phyloP scores from a whole-genome alignment of 2,329 filamentous ascomycete genomes.

The Cephalotrichum gorgonifer region DNA sequence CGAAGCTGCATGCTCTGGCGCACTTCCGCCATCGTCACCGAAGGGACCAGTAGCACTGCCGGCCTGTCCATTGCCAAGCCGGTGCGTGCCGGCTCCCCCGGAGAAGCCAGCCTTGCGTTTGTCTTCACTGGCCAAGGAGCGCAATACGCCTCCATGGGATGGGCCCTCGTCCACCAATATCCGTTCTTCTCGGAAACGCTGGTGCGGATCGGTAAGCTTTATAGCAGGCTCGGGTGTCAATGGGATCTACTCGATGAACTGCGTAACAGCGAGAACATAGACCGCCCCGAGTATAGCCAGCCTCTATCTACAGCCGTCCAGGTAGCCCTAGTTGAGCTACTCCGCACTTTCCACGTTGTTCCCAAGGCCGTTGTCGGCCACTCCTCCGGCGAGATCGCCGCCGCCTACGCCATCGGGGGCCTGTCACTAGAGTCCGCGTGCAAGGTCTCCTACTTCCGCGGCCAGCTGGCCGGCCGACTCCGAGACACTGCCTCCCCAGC shows the following conservation, averaged over 20 bases:
- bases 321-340: slow-evolving; percentile 25
- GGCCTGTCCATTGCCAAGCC: background rate
- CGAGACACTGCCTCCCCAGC: background rate
- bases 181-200: slow-evolving; percentile 11
- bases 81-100: background rate
- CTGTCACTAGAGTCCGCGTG: slow-evolving; percentile 16
- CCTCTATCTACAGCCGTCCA: slow-evolving; percentile 32
- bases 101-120: background rate
- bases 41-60: background rate
- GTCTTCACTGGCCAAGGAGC: slow-evolving; percentile 3
- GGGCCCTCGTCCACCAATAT: slow-evolving; percentile 3
- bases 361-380: slow-evolving; percentile 22
- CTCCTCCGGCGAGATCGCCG: slow-evolving; percentile 27
- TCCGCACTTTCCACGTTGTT: slow-evolving; percentile 17
- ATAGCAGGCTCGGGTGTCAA: background rate
- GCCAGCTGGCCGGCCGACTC: slow-evolving; percentile 8
- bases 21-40: background rate
- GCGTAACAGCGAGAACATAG: slow-evolving; percentile 8
- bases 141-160: slow-evolving; percentile 1
- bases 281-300: slow-evolving; percentile 20
- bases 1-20: background rate
- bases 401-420: slow-evolving; percentile 18
- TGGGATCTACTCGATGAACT: slow-evolving; percentile 13
- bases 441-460: slow-evolving; percentile 20
- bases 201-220: slow-evolving; percentile 9